These are phyloP conservation scores for Pseudognaphalium luteoalbum DNA, from an alignment of 129 eudicot species.

Conservation along the genomic window DNA sequence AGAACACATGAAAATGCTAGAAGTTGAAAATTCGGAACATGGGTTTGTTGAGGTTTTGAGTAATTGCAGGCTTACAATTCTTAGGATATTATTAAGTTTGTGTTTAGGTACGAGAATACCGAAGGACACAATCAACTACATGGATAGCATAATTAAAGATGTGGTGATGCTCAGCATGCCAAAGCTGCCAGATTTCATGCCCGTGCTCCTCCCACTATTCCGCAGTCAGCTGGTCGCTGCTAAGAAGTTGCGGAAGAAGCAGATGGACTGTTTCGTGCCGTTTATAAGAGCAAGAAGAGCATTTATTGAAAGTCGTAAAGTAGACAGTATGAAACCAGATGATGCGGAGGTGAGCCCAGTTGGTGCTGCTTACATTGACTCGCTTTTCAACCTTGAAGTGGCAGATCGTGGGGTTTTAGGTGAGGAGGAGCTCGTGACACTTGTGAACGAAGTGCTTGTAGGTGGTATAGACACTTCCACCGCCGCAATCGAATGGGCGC, in stretches of 20 bases:
- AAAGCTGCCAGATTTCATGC: conserved; percentile 83
- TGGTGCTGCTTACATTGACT: conserved; percentile 92
- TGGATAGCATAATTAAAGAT: conserved; percentile 75
- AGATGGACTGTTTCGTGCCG: conserved; percentile 68
- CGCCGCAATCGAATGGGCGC: conserved; percentile 79
- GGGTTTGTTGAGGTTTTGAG: conserved; percentile 84
- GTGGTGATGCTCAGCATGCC: conserved; percentile 80
- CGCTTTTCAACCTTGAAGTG: conserved; percentile 55
- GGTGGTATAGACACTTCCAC: conserved; percentile 94
- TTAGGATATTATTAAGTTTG: conserved; percentile 75
- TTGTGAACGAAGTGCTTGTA: conserved; percentile 66
- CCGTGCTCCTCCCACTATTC: conserved; percentile 68
- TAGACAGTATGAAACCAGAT: conserved; percentile 28
- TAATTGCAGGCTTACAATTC: conserved; percentile 69
- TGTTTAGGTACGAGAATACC: conserved; percentile 84
- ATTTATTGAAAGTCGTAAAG: conserved; percentile 46
- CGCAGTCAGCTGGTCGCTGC: conserved; percentile 60
- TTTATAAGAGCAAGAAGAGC: conserved; percentile 55
- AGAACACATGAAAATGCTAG: conserved; percentile 58
- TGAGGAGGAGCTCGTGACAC: conserved; percentile 82
- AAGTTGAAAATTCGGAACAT: conserved; percentile 35
- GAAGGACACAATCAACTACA: conserved; percentile 46
- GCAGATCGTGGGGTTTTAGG: conserved; percentile 56
- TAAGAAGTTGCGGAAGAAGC: conserved; percentile 55
- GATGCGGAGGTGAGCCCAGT: conserved; percentile 64